Evolutionary conservation across 2,329 filamentous ascomycete species (phyloP).

Genomic region (Cadophora gregata): DNA sequence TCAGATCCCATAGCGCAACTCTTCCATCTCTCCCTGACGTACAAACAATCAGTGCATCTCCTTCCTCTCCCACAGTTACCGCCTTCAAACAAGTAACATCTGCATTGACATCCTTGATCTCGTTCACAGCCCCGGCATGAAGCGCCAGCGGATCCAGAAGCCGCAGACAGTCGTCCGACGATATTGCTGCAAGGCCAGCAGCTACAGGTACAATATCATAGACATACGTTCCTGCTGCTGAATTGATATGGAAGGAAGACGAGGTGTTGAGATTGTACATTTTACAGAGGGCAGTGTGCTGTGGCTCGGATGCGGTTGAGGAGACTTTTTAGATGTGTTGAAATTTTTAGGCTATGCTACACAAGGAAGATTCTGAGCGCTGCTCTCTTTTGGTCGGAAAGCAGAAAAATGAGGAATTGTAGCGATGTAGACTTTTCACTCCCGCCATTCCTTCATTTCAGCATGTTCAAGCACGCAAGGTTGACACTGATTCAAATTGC

Average conservation of each 20-base stretch:
- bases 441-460: no score
- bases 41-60: conserved; percentile 54
- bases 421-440: no score
- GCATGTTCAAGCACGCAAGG: no score
- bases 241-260: conserved; percentile 38
- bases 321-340: conserved; percentile 10
- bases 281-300: conserved; percentile 25
- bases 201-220: conserved; percentile 48
- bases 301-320: conserved; percentile 1
- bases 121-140: conserved; percentile 54
- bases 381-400: background rate
- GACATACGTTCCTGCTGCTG: conserved; percentile 48
- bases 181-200: conserved; percentile 53
- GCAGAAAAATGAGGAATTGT: no score
- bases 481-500: no score
- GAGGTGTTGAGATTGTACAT: conserved; percentile 43
- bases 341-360: conserved; percentile 11
- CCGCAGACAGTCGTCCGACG: conserved; percentile 73
- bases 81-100: conserved; percentile 68
- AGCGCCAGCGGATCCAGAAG: conserved; percentile 67
- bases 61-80: conserved; percentile 53
- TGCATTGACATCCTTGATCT: conserved; percentile 59
- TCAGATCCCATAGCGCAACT: conserved; percentile 70
- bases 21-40: conserved; percentile 76
- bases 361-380: background rate